Evolutionary conservation across 495 filamentous ascomycete genomes (phyloP).

Genomic region (Aspergillus wentii): DNA sequence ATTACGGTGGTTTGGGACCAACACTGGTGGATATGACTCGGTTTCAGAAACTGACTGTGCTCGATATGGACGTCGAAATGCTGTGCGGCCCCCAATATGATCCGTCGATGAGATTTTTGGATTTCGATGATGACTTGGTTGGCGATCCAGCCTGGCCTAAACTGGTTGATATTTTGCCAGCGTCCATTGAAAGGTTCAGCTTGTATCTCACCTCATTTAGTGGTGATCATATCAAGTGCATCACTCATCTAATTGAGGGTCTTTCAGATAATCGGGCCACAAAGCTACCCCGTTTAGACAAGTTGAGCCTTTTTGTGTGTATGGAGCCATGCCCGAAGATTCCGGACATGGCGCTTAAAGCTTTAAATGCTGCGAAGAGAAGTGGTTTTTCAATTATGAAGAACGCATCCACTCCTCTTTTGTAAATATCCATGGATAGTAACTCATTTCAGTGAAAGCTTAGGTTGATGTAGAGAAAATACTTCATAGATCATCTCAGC

Average conservation of each 20-base stretch:
- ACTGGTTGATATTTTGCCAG: conserved; percentile 4
- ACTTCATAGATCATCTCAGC: background rate
- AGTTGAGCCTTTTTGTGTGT: conserved; percentile 1
- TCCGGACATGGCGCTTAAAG: background rate
- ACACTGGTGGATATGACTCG: conserved; percentile 5
- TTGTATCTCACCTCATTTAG: background rate
- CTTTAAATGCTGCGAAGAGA: conserved; percentile 4
- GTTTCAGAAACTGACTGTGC: conserved; percentile 3
- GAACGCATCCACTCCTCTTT: background rate
- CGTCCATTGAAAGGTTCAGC: conserved; percentile 1
- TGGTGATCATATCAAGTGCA: background rate
- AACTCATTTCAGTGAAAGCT: too few species aligned
- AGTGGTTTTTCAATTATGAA: conserved; percentile 2
- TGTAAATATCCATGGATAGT: too few species aligned
- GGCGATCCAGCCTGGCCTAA: conserved; percentile 1
- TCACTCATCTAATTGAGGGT: conserved; percentile 2
- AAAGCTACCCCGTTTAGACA: conserved; percentile 1
- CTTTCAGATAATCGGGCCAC: background rate
- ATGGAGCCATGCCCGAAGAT: too few species aligned
- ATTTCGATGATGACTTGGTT: background rate
- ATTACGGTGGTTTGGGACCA: background rate
- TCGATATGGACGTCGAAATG: conserved; percentile 4
- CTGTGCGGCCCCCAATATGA: conserved; percentile 1
- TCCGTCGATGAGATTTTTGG: conserved; percentile 3
- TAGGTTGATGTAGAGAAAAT: too few species aligned